Base-by-base conservation (phyloP, 345 rosid species). In the Mercurialis annua region DNA sequence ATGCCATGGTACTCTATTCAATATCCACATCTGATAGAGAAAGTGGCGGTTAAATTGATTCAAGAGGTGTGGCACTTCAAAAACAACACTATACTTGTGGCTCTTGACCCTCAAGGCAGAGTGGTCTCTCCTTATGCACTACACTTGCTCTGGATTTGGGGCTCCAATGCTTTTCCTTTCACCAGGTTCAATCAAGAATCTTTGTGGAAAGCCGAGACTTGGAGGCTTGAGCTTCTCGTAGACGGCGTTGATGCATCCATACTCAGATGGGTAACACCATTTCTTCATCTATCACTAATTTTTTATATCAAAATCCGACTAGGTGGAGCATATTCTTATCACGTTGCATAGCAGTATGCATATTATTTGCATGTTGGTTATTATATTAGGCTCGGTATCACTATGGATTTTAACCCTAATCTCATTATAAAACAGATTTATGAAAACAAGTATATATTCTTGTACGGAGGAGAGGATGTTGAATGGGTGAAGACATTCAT, bases 251-350 rank as follows among this genome's bases (percentile, higher is more conserved):
- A n/a, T n/a, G n/a, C n/a, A n/a, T n/a, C n/a, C 12, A 40, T 23
- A 78, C 90, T 73, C 91, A 92, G 83, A 92, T 92, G 98, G 90
- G 87, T 85, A 87, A 94, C 92, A 90, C 87, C 74, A n/a, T 92
- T 94, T 92, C 88, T 89, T n/a, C 14, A 84, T 18, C 2, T 20
- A 29, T 4, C 1, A 27, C 0, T 21, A 21, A 30, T 11, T 11
- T 48, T n/a, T n/a, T n/a, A n/a, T n/a, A n/a, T n/a, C n/a, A n/a
- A n/a, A n/a, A n/a, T n/a, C n/a, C n/a, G n/a, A n/a, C n/a, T n/a
- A n/a, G n/a, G n/a, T n/a, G n/a, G n/a, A n/a, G n/a, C n/a, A n/a
- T n/a, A n/a, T n/a, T n/a, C n/a, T n/a, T n/a, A n/a, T n/a, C n/a
- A n/a, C n/a, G n/a, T n/a, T n/a, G n/a, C n/a, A n/a, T n/a, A n/a